A percentile compares a stretch with the other conserved stretches of the same genome.
Evolutionary conservation across 2,329 filamentous ascomycete genomes (phyloP).

Genomic region (Pseudogymnoascus destructans): DNA sequence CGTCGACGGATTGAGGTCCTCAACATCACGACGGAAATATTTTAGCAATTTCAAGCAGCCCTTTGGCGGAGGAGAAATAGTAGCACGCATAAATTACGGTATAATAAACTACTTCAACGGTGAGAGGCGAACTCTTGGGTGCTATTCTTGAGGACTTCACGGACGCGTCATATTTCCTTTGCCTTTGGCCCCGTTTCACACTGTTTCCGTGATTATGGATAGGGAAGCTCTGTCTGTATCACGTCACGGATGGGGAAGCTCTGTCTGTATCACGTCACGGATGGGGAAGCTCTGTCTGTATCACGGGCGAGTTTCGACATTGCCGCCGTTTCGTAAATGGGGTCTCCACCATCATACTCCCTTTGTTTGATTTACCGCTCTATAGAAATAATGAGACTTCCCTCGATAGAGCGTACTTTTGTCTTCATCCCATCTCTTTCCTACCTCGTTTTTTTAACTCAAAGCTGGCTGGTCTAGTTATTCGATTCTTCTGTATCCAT

Average conservation of each 20-base stretch:
- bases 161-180: not conserved
- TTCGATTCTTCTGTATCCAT: not conserved
- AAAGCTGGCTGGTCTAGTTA: constrained; percentile 1
- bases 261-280: no score
- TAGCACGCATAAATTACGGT: not conserved
- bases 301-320: not conserved
- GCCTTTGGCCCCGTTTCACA: not conserved
- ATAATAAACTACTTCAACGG: not conserved
- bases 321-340: not conserved
- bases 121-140: not conserved
- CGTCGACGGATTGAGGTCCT: not conserved
- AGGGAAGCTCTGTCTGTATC: not conserved
- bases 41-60: not conserved
- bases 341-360: not conserved
- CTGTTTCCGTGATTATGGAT: not conserved
- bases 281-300: not conserved
- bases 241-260: not conserved
- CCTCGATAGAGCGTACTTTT: not conserved
- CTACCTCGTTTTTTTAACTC: not conserved
- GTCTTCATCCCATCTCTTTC: not conserved
- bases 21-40: not conserved
- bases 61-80: not conserved
- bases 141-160: not conserved
- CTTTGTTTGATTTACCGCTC: not conserved
- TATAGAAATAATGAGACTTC: not conserved